Evolutionary conservation across 169 alveolate species (phyloP).

Genomic region (Eimeria sp.): DNA sequence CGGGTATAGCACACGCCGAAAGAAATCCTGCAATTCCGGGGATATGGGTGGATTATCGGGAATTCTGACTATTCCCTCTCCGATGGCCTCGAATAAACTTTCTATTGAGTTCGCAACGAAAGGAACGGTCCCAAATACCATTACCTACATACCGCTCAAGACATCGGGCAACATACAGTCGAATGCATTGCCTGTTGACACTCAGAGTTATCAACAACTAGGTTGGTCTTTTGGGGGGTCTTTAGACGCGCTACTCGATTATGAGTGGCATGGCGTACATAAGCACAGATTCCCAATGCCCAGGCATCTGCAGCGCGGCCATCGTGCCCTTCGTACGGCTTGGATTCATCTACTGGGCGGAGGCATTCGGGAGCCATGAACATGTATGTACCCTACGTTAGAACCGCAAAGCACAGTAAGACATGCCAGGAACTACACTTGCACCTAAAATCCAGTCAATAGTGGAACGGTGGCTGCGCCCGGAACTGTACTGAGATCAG

Average conservation of each 20-base stretch:
- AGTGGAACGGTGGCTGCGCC: background rate
- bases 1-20: conserved; percentile 41
- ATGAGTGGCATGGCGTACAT: conserved; percentile 23
- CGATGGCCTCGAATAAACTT: conserved; percentile 83
- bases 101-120: conserved; percentile 84
- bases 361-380: conserved; percentile 92
- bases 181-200: background rate
- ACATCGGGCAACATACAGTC: background rate
- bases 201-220: background rate
- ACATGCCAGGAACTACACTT: background rate
- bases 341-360: conserved; percentile 84
- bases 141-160: conserved; percentile 39
- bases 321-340: conserved; percentile 85
- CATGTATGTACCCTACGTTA: conserved; percentile 89
- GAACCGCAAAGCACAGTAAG: conserved; percentile 24
- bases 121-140: conserved; percentile 88
- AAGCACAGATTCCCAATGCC: conserved; percentile 90
- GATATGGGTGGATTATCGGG: conserved; percentile 80
- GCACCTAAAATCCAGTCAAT: background rate
- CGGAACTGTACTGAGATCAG: background rate
- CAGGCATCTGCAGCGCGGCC: conserved; percentile 92
- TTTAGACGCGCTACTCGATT: background rate
- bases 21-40: conserved; percentile 46
- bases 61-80: conserved; percentile 72
- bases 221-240: background rate